Evolutionary conservation across 495 filamentous ascomycete genomes (phyloP).

Genomic region (Aspergillus panamensis): DNA sequence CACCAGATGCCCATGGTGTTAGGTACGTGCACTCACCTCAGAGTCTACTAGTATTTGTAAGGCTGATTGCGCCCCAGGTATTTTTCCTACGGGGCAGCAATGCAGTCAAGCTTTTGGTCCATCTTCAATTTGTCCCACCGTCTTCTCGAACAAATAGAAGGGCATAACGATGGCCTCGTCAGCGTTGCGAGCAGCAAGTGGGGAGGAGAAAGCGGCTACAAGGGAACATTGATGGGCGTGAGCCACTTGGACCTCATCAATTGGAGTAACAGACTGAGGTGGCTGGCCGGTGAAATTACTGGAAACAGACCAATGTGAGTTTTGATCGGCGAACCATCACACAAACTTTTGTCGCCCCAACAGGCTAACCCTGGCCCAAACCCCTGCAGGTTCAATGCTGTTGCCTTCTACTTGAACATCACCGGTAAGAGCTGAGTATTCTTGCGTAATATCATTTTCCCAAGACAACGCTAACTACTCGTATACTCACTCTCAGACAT

Average conservation of each 20-base stretch:
- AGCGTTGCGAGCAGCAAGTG: slow-evolving; percentile 81
- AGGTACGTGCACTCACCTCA: slow-evolving; percentile 34
- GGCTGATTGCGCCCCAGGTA: slow-evolving; percentile 50
- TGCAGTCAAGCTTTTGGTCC: slow-evolving; percentile 63
- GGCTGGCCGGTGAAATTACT: slow-evolving; percentile 61
- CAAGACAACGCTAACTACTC: slow-evolving; percentile 10
- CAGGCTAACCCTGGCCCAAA: slow-evolving; percentile 9
- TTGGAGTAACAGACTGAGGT: slow-evolving; percentile 84
- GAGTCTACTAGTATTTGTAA: slow-evolving; percentile 1
- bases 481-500: slow-evolving; percentile 26
- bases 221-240: slow-evolving; percentile 82
- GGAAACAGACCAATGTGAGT: slow-evolving; percentile 65
- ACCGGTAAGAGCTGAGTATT: slow-evolving; percentile 50
- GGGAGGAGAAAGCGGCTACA: slow-evolving; percentile 68
- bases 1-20: slow-evolving; percentile 70
- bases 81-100: slow-evolving; percentile 84
- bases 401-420: slow-evolving; percentile 92
- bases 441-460: neutral
- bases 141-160: slow-evolving; percentile 68
- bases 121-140: slow-evolving; percentile 70
- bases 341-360: neutral
- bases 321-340: neutral
- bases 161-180: slow-evolving; percentile 89
- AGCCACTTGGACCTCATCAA: slow-evolving; percentile 94
- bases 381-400: slow-evolving; percentile 77